A percentile compares a stretch with the other conserved stretches of the same genome.
Conservation (phyloP, 441 rosid species). For the Erysimum cheiri region DNA sequence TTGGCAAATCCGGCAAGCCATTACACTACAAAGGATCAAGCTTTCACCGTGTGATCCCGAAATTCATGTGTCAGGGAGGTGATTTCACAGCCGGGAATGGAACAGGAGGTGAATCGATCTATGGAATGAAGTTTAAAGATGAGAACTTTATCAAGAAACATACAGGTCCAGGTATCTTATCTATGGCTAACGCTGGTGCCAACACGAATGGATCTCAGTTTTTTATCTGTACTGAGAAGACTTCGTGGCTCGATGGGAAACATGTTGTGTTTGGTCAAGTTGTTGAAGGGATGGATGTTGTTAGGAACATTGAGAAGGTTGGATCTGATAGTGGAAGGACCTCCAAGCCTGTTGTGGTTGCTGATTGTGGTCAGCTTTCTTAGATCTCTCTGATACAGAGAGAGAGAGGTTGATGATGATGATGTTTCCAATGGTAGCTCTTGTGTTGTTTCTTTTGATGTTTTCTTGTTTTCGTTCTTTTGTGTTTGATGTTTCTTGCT, state of each 20-base stretch:
- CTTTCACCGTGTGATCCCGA: conserved; percentile 80
- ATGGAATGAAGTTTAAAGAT: conserved; percentile 76
- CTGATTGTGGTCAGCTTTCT: conserved; percentile 82
- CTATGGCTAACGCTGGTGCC: conserved; percentile 87
- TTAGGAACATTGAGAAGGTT: conserved; percentile 63
- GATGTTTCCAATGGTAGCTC: conserved; percentile 36
- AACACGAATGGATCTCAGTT: conserved; percentile 84
- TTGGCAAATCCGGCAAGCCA: conserved; percentile 61
- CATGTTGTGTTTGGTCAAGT: conserved; percentile 90
- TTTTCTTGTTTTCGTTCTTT: not conserved
- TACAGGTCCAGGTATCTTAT: conserved; percentile 75
- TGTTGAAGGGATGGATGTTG: conserved; percentile 72
- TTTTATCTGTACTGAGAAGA: conserved; percentile 71
- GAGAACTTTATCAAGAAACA: conserved; percentile 82
- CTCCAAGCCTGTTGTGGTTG: conserved; percentile 55
- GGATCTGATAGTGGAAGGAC: conserved; percentile 67
- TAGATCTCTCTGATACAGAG: conserved; percentile 28
- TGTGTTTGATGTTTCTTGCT: not conserved
- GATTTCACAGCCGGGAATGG: conserved; percentile 87
- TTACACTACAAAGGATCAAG: conserved; percentile 77
- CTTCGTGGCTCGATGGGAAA: conserved; percentile 82
- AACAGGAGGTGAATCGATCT: conserved; percentile 86
- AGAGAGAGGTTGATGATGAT: not conserved
- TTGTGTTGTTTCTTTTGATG: conserved; percentile 13
- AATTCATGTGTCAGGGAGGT: conserved; percentile 82